These are phyloP conservation scores for Eragrostis curvula DNA, from an alignment of 176 grass and related monocot genomes.

Conservation along the genomic window DNA sequence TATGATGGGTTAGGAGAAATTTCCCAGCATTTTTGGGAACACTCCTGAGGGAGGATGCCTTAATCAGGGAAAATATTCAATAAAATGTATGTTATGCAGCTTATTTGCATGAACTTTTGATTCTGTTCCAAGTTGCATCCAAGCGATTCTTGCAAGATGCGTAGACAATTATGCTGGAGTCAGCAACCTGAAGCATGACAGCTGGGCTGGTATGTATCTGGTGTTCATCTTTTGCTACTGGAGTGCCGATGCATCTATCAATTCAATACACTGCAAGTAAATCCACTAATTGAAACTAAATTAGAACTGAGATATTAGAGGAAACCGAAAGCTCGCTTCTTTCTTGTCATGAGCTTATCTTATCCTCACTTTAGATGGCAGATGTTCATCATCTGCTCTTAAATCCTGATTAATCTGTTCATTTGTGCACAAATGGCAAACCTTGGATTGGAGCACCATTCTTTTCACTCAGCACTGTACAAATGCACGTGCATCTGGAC, in stretches of 20 bases:
- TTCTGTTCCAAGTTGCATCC: not conserved
- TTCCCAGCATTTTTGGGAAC: not conserved
- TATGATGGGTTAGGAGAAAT: not conserved
- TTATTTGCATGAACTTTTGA: not conserved
- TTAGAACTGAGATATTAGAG: conserved; percentile 50
- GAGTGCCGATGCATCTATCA: not conserved
- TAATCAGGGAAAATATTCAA: not conserved
- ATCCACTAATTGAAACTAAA: conserved; percentile 12
- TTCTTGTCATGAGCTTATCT: conserved; percentile 1
- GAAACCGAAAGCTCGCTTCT: conserved; percentile 41
- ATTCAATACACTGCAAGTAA: conserved; percentile 33
- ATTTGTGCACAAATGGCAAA: too few relatives aligned
- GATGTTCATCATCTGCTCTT: not conserved
- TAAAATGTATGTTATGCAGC: not conserved
- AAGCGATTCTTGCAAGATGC: not conserved
- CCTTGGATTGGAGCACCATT: too few relatives aligned
- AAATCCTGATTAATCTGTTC: not conserved
- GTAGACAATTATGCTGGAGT: not conserved
- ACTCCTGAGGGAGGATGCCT: not conserved
- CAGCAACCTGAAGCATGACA: not conserved
- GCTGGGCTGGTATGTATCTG: too few relatives aligned
- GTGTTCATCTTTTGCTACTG: not conserved
- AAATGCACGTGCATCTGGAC: too few relatives aligned
- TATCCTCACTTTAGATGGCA: conserved; percentile 45
- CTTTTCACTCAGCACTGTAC: too few relatives aligned